Evolutionary conservation across 176 grass and related monocot species (phyloP), one percentile per base, ranked within the genome.

Genomic region (Rhynchospora tenuis): DNA sequence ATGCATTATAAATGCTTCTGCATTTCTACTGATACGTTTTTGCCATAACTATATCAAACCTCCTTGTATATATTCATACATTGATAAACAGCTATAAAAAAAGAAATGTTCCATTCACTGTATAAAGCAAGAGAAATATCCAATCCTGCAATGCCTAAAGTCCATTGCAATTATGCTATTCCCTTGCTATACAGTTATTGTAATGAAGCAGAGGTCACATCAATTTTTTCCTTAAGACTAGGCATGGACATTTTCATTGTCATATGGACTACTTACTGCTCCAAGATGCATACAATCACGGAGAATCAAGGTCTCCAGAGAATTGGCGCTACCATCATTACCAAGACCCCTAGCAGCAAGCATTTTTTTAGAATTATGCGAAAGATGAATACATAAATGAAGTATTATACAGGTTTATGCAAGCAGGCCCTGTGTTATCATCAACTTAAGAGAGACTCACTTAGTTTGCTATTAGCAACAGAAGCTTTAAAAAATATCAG

Each of bases 261-360:
- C 70, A 27, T 74, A 74, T 27, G 15, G 3, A 27, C 64, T 51
- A 75, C 72, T 75, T 75, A 75, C 72, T 27, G 72, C 72, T 75
- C 72, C 54, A 75, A 75, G 72, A 75, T 75, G 27, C 14, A 51
- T 75, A 27, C 72, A 75, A 52, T 75, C 72, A 54, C 72, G 24
- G 7, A 75, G 72, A 51, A 75, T 75, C 72, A 75, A 75, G 47
- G 72, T 54, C 23, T 75, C 72, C 47, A 75, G 47, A 16, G 72
- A 75, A 52, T 55, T 54, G 23, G 22, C 24, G 13, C 47, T 47
- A 9, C 72, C 72, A 29, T 20, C 9, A 17, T 54, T 26, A 28
- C 47, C 48, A 1, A 52, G 47, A 23, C 54, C 48, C 12, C 72
- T 75, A 54, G 28, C 27, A 75, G 27, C 23, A 5, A 75, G 19